Percentiles rank a stretch among this genome's conserved stretches.
Evolutionary conservation across 1,139 yeast genomes (phyloP).

Genomic region (Yamadazyma siamensis): DNA sequence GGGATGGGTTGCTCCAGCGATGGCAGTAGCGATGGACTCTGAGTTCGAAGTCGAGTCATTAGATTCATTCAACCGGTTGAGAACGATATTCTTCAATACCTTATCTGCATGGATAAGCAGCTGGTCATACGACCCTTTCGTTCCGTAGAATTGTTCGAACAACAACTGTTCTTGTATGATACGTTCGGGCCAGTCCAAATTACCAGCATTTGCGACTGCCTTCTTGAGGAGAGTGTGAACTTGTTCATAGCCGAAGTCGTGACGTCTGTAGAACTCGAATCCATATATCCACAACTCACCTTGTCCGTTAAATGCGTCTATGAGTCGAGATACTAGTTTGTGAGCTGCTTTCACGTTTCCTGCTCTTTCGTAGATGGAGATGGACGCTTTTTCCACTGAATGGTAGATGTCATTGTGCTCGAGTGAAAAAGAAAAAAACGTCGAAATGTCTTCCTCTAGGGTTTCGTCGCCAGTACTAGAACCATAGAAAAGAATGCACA

Average conservation of each 20-base stretch:
- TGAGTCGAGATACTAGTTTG: slow-evolving; percentile 23
- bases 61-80: not conserved
- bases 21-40: no score
- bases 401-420: slow-evolving; percentile 33
- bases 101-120: not conserved
- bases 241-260: slow-evolving; percentile 16
- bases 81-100: not conserved
- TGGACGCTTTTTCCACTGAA: slow-evolving; percentile 38
- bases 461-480: slow-evolving; percentile 8
- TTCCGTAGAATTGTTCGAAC: slow-evolving; percentile 38
- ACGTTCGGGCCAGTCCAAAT: slow-evolving; percentile 51
- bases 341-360: no score
- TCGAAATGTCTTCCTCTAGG: slow-evolving; percentile 11
- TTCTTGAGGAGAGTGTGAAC: slow-evolving; percentile 25
- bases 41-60: no score
- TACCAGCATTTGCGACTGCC: slow-evolving; percentile 26
- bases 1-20: slow-evolving; percentile 1
- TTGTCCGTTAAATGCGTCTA: slow-evolving; percentile 26
- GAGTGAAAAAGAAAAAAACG: slow-evolving; percentile 21
- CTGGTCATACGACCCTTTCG: slow-evolving; percentile 2
- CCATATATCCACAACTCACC: slow-evolving; percentile 50
- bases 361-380: slow-evolving; percentile 29
- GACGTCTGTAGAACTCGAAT: slow-evolving; percentile 33
- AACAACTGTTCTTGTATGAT: slow-evolving; percentile 45
- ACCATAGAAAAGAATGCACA: slow-evolving; percentile 24